phyloP scores from a whole-genome alignment of 441 rosid species.

The Adansonia gregorii region DNA sequence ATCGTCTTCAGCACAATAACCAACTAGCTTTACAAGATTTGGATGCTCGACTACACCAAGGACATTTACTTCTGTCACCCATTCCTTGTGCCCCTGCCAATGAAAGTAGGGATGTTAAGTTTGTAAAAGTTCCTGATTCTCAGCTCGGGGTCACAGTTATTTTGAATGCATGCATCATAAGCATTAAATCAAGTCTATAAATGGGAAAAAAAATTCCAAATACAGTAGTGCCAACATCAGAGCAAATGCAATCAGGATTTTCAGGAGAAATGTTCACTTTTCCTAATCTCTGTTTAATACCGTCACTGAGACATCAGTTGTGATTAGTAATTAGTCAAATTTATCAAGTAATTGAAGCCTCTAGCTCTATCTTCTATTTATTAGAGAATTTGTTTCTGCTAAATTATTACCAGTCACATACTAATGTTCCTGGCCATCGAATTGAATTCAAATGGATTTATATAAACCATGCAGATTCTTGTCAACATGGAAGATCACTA shows the following conservation, averaged over 20 bases:
- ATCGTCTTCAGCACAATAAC: constrained; percentile 78
- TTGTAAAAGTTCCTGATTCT: neutral
- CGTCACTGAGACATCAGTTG: neutral
- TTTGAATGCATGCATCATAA: neutral
- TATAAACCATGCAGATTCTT: neutral
- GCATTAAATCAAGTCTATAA: neutral
- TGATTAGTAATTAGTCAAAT: neutral
- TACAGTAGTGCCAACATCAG: neutral
- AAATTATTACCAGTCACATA: neutral
- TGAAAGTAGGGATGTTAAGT: constrained; percentile 18
- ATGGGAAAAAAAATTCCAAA: neutral
- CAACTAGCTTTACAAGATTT: constrained; percentile 69
- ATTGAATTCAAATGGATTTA: neutral
- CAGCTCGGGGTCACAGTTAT: neutral
- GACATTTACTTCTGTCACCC: constrained; percentile 76
- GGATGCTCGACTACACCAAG: constrained; percentile 71
- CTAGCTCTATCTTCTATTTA: neutral
- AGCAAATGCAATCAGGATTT: constrained; percentile 1
- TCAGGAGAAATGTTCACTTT: neutral
- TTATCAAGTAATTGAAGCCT: constrained; percentile 1
- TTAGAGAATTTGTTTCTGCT: neutral
- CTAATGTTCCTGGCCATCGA: neutral
- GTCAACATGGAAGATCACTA: neutral
- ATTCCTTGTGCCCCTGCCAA: constrained; percentile 71
- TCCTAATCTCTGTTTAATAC: neutral